Base-by-base conservation (phyloP, 2,329 filamentous ascomycete genomes). In the Phaeosphaeriaceae sp. region DNA sequence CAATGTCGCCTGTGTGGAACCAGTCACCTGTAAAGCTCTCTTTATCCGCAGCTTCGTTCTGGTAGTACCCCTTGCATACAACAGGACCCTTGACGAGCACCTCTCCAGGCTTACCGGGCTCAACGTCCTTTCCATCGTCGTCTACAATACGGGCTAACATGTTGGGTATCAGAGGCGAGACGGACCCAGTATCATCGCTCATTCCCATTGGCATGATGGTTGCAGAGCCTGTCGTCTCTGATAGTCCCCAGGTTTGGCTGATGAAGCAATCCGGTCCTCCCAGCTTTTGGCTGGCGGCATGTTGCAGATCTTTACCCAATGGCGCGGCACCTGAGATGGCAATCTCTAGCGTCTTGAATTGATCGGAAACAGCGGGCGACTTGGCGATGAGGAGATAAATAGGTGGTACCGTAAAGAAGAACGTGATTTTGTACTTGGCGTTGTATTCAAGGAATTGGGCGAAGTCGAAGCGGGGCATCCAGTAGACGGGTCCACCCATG, bases 401-500 rank as follows among this genome's bases (percentile, higher is more conserved):
- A 1, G 86, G 86, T 9, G 87, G 87, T 1, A 89, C 86, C 5
- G 82, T 85, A 68, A 88, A 84, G 69, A 88, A 83, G 51, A 72
- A 76, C 0, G 84, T 87, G 60, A 88, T 80, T 11, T 74, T 72
- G 66, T 85, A 83, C 49, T 79, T 78, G 44, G 79, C 79, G 64
- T 79, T 80, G 71, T 87, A 83, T 41, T 77, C 73, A 52, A 88
- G 79, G 68, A 89, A 88, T 40, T 82, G 76, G 1, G 72, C 69
- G 57, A 87, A 86, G 58, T 86, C 81, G 69, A 89, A 89, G 42
- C 78, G 80, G 3, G 81, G 77, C 87, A 89, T 89, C 87, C 87
- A 89, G 78, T 86, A 89, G 2, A 85, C 70, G 4, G 70, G 62
- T 1, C 78, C 78, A 33, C 73, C 76, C 61, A 75, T 65, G 61